These are phyloP conservation scores for Verticillium zaregamsianum DNA, from an alignment of 2,329 filamentous ascomycete species.

Conservation along the genomic window DNA sequence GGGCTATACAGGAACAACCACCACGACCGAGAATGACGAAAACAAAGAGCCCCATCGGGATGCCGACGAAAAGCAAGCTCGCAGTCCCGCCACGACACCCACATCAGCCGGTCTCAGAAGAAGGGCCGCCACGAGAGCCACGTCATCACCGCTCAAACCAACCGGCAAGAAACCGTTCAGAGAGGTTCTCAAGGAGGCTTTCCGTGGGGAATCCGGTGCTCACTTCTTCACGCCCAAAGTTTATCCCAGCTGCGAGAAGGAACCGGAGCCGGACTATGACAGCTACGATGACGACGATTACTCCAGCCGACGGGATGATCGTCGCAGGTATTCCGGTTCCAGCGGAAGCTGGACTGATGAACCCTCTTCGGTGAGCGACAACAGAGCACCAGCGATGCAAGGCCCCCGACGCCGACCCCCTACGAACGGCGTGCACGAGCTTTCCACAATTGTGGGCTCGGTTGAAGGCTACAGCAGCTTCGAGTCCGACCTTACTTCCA, in stretches of 20 bases:
- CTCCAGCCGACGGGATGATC: constrained; percentile 12
- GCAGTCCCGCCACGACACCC: constrained; percentile 21
- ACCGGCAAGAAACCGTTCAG: constrained; percentile 47
- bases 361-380: constrained; percentile 18
- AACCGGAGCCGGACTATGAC: constrained; percentile 20
- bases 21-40: constrained; percentile 10
- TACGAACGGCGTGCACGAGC: constrained; percentile 49
- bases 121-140: constrained; percentile 49
- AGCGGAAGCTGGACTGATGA: constrained; percentile 20
- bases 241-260: constrained; percentile 45
- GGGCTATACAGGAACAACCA: constrained; percentile 6
- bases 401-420: constrained; percentile 39
- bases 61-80: constrained; percentile 7
- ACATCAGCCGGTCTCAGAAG: constrained; percentile 44
- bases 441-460: constrained; percentile 52
- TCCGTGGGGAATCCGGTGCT: constrained; percentile 55
- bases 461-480: constrained; percentile 41
- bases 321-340: constrained; percentile 26
- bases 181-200: constrained; percentile 57
- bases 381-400: constrained; percentile 21
- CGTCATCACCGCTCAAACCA: constrained; percentile 44
- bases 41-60: constrained; percentile 2
- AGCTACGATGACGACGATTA: constrained; percentile 18
- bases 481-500: constrained; percentile 47
- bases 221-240: constrained; percentile 39